Conservation (phyloP, 805 yeast genomes). For the Limtongia smithiae region DNA sequence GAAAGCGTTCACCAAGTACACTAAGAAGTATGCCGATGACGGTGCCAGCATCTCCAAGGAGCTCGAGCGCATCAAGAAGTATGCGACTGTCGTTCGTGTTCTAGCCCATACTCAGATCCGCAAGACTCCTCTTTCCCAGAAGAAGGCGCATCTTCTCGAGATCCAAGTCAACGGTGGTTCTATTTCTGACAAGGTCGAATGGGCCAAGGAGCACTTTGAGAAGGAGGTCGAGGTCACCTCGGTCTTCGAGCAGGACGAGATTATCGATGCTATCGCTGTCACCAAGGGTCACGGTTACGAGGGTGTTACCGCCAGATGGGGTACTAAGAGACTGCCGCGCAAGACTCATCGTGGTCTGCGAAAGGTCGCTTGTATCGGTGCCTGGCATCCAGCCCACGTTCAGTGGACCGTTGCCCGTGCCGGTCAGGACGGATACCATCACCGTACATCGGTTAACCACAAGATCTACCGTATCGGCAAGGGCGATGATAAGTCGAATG, state of each 20-base stretch:
- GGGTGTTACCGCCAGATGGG: conserved; percentile 99
- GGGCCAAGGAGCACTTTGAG: conserved; percentile 99
- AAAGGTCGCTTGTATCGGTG: conserved; percentile 99
- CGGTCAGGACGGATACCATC: conserved; percentile 99
- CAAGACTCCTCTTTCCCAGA: conserved; percentile 98
- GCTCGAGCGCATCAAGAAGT: conserved; percentile 97
- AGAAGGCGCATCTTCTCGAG: conserved; percentile 99
- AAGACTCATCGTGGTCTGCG: conserved; percentile 99
- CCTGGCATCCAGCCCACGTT: conserved; percentile 99
- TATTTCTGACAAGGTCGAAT: conserved; percentile 91
- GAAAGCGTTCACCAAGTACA: conserved; percentile 99
- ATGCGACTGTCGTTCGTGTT: conserved; percentile 98
- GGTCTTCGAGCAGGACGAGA: conserved; percentile 98
- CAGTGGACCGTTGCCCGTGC: conserved; percentile 99
- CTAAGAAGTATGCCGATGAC: conserved; percentile 82
- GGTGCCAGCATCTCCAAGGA: conserved; percentile 88
- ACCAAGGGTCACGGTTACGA: conserved; percentile 99
- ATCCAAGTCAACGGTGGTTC: conserved; percentile 99
- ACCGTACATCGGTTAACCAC: conserved; percentile 99
- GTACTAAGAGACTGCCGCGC: conserved; percentile 99
- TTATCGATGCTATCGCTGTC: conserved; percentile 97
- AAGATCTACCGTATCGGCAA: conserved; percentile 99
- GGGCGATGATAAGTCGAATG: conserved; percentile 91
- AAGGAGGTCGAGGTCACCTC: conserved; percentile 94
- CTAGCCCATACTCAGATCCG: conserved; percentile 99